Evolutionary conservation across 225 moss, liverwort and hornwort species (phyloP).

Genomic region (Takakia lepidozioides): DNA sequence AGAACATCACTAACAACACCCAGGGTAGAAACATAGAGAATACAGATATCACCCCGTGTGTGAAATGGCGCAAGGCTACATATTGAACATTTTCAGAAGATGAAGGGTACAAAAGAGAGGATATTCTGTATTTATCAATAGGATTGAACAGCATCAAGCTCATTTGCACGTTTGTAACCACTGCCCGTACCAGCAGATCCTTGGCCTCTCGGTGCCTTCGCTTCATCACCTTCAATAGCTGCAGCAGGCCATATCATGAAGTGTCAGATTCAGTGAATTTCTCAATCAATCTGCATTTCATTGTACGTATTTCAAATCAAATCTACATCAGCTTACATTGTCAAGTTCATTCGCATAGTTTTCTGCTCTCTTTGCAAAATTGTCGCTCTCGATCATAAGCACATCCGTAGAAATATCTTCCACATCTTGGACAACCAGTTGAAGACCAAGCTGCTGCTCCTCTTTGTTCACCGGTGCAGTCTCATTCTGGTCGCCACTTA

Average conservation of each 20-base stretch:
- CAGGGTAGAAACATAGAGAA: no score
- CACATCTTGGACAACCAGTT: slow-evolving; percentile 2
- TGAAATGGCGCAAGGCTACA: no score
- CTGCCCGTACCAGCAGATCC: slow-evolving; percentile 6
- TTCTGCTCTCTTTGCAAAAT: slow-evolving; percentile 3
- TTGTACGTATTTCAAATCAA: background rate
- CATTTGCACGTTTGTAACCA: slow-evolving; percentile 13
- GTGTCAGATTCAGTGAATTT: background rate
- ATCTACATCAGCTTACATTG: slow-evolving; percentile 2
- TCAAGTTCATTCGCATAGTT: slow-evolving; percentile 14
- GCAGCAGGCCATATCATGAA: background rate
- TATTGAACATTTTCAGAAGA: no score
- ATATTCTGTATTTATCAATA: slow-evolving; percentile 8
- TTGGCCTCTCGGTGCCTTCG: slow-evolving; percentile 7
- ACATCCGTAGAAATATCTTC: background rate
- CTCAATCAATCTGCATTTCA: background rate
- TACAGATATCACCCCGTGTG: no score
- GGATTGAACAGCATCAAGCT: slow-evolving; percentile 10
- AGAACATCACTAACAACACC: no score
- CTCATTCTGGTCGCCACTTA: background rate
- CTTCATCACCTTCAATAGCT: slow-evolving; percentile 12
- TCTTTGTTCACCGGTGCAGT: background rate
- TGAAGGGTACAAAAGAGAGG: slow-evolving; percentile 1
- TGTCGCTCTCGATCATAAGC: background rate
- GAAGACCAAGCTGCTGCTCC: background rate